Evolutionary conservation across 164 flowering plant genomes (phyloP), one percentile per base, ranked within the genome.

Genomic region (Aristolochia fimbriata): DNA sequence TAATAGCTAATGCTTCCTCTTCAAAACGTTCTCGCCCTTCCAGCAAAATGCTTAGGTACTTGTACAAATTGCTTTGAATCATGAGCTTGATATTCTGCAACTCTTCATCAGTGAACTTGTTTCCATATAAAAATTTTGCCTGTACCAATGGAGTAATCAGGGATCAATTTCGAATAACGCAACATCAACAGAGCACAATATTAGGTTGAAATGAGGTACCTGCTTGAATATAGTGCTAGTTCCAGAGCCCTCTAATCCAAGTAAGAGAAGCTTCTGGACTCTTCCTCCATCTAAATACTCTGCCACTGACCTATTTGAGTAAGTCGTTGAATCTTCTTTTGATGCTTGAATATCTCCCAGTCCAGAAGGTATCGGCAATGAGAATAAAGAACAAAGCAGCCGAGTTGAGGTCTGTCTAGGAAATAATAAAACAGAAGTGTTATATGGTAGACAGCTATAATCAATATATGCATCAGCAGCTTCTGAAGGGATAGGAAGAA

Each of bases 191-290:
- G 14, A 30, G 25, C 41, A 56, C 0, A 30, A 22, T 27, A 30
- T 30, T 21, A 56, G 20, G 20, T 21, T 4, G 15, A 21, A 24
- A 59, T 7, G 2, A 59, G 15, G 3, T 48, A 75, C 78, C 78
- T 75, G 78, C 71, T 75, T 75, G 64, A 75, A 72, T 59, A 75
- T 66, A 27, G 78, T 75, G 69, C 76, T 75, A 4, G 76, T 72
- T 41, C 78, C 78, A 13, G 78, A 69, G 24, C 71, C 73, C 59
- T 72, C 76, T 13, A 64, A 48, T 33, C 78, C 78, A 62, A 69
- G 53, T 52, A 75, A 51, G 47, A 75, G 50, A 57, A 75, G 78
- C 55, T 72, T 72, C 51, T 69, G 76, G 12, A 60, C 65, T 63
- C 37, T 69, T 60, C 55, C 67, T 48, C 67, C 66, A 53, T 75